A percentile compares a stretch with the other conserved stretches of the same genome.
Conservation (phyloP, 2,329 filamentous ascomycete species). For the Aspergillus ibericus region DNA sequence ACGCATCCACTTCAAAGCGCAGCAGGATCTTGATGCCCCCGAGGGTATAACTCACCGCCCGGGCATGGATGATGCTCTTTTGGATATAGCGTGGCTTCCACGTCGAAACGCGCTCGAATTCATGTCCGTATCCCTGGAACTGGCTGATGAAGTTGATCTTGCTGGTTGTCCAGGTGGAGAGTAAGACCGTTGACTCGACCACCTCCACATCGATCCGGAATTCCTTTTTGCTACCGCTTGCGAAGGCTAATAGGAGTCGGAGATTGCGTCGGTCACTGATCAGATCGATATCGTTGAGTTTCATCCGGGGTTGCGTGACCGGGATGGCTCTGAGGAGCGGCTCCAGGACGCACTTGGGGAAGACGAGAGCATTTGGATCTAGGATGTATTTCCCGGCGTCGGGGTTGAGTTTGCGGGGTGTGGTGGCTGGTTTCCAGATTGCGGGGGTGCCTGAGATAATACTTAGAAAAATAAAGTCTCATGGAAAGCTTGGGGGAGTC, state of each 20-base stretch:
- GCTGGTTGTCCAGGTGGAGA: background rate
- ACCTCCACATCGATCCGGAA: slow-evolving; percentile 5
- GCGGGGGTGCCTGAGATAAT: background rate
- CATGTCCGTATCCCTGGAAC: background rate
- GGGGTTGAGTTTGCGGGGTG: background rate
- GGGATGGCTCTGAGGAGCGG: background rate
- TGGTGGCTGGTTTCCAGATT: background rate
- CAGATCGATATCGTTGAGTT: slow-evolving; percentile 10
- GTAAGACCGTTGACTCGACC: background rate
- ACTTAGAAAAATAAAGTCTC: background rate
- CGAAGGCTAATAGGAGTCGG: background rate
- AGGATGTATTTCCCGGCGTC: background rate
- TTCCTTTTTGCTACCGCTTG: background rate
- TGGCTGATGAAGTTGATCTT: background rate
- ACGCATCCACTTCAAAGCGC: slow-evolving; percentile 6
- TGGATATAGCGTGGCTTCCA: background rate
- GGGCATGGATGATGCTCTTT: slow-evolving; percentile 3
- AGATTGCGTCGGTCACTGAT: slow-evolving; percentile 3
- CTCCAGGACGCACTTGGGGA: background rate
- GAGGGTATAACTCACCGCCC: background rate
- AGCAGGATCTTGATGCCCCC: background rate
- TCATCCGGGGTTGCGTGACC: background rate
- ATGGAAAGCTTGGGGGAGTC: background rate
- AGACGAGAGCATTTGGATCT: background rate
- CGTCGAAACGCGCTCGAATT: background rate